Evolutionary conservation across 805 yeast species (phyloP), one percentile per base, ranked within the genome.

Genomic region (Isabelozyma heimii): DNA sequence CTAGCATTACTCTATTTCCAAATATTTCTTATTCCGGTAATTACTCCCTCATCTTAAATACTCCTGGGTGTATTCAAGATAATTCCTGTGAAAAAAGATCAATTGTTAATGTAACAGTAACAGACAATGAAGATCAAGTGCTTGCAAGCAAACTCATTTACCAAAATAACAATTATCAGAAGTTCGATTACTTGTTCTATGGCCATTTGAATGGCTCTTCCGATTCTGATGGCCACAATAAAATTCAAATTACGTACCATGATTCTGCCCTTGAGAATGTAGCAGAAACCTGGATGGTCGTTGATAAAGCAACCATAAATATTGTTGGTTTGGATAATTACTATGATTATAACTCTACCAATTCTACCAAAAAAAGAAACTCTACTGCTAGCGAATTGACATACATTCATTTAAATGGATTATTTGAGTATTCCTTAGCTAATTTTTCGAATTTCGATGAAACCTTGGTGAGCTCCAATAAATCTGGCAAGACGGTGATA

Each of bases 21-120:
- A 85, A 85, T 54, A 80, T 90, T 15, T 73, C 87, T 0, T 78
- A 81, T 52, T 74, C 89, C 0, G 97, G 97, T 8, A 75, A 82
- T 50, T 94, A 90, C 64, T 73, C 89, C 0, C 74, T 94, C 20
- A 71, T 81, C 46, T 57, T 91, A 44, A 85, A 81, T 57, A 94
- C 99, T 0, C 97, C 97, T 0, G 98, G 98, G 0, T 94, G 99
- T 69, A 46, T 64, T 0, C 62, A 57, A 3, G 96, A 88, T 61
- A 66, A 70, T 44, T 77, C 94, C 0, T 94, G 99, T 67, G 55
- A 62, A 17, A 50, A 69, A 16, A 79, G 99, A 61, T 92, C 96
- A 9, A 77, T 81, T 24, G 92, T 89, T 3, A 89, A 89, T 57
- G 97, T 85, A 0, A 78, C 95, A 0, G 72, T 91, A 1, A 71